Base-by-base conservation (phyloP, 352 stramenopile species). In the Phytophthora agathidicida region DNA sequence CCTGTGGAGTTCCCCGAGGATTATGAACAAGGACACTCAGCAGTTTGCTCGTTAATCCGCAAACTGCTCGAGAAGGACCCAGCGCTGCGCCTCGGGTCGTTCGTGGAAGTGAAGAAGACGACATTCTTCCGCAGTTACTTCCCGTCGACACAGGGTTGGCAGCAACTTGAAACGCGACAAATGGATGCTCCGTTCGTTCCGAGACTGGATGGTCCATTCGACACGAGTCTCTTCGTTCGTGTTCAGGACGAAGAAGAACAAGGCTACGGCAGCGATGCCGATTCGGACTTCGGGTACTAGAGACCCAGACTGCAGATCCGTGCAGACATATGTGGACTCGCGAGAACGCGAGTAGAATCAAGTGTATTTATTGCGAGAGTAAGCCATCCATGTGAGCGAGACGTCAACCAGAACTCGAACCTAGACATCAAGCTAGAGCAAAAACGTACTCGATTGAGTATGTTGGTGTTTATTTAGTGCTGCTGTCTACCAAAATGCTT, bases 151-250 rank as follows among this genome's bases (percentile, higher is more conserved):
- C 50, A 68, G 7, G 41, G 58, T 20, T 92, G 83, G 83, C 50
- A 72, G 45, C 61, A 82, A 56, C 60, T 92, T 16, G 60, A 75
- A 42, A 19, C 33, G 13, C 70, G 69, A 33, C 54, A 86, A 37
- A 35, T 68, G 22, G 35, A 65, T 3, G 59, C 77, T 45, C 83
- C 83, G 8, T 92, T 92, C 36, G 65, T 88, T 20, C 83, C 83
- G 3, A 58, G 75, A 61, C 63, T 92, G 30, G 65, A 80, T 30
- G 73, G 78, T 3, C 60, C 57, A 13, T 86, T 89, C 43, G 83
- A 92, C 53, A 89, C 76, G 14, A 86, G 75, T 44, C 66, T 89
- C 10, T 92, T 92, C 24, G 70, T 73, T 9, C 65, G 60, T 49
- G 48, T 73, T 17, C 52, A 71, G 8, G 80, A 81, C 14, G 72